These are phyloP conservation scores for Annulohypoxylon maeteangense DNA, from an alignment of 495 filamentous ascomycete genomes.

Conservation along the genomic window DNA sequence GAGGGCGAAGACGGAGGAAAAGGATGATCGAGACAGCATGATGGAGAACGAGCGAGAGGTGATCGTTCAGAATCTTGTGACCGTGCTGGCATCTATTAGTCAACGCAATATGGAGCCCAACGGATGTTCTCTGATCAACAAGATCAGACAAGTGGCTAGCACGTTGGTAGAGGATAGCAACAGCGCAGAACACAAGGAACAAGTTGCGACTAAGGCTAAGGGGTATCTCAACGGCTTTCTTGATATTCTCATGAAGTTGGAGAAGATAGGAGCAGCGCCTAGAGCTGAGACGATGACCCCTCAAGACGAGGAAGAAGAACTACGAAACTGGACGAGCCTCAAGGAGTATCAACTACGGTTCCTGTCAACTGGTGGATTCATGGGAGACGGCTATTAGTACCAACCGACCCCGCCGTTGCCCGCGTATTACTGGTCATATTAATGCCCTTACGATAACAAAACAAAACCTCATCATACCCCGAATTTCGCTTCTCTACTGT, in stretches of 20 bases:
- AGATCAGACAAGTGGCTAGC: constrained; percentile 79
- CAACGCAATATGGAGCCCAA: constrained; percentile 87
- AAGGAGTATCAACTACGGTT: constrained; percentile 78
- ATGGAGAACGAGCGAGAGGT: constrained; percentile 77
- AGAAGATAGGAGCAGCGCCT: constrained; percentile 58
- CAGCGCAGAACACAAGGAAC: constrained; percentile 66
- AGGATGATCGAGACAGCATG: constrained; percentile 57
- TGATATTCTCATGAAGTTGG: constrained; percentile 75
- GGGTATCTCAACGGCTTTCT: constrained; percentile 74
- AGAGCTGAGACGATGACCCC: constrained; percentile 46
- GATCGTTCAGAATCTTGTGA: constrained; percentile 78
- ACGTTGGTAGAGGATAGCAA: constrained; percentile 75
- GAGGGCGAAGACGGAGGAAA: constrained; percentile 27
- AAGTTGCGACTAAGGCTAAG: constrained; percentile 66
- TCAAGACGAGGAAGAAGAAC: constrained; percentile 76
- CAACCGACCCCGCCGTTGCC: not conserved
- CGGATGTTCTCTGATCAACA: constrained; percentile 73
- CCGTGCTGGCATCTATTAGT: constrained; percentile 74
- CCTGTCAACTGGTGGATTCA: constrained; percentile 69
- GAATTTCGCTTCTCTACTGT: not conserved
- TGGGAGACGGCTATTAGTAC: constrained; percentile 30
- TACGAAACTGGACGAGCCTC: constrained; percentile 77
- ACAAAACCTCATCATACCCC: not conserved
- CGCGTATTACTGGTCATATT: not conserved
- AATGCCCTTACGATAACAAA: not conserved